These are phyloP conservation scores for Bocquillonia castaneifolia DNA, from an alignment of 441 rosid genomes.

Conservation along the genomic window DNA sequence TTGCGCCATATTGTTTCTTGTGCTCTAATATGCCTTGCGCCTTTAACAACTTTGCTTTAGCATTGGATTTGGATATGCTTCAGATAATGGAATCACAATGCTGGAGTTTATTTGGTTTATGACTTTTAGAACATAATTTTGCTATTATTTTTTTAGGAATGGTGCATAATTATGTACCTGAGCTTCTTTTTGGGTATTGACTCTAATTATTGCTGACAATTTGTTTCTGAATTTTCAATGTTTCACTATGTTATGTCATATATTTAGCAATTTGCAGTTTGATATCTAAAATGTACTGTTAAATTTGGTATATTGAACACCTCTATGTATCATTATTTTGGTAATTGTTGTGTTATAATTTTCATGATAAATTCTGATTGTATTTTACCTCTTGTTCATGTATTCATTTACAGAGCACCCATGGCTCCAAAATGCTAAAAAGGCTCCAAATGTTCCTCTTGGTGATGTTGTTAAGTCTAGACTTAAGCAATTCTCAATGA, in stretches of 20 bases:
- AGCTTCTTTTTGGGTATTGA: neutral
- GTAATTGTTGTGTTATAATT: conserved; percentile 1
- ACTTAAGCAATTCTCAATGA: conserved; percentile 94
- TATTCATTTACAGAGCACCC: conserved; percentile 62
- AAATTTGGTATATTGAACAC: neutral
- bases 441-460: conserved; percentile 93
- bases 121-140: neutral
- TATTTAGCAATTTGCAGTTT: neutral
- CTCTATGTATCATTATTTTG: neutral
- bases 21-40: too few species aligned
- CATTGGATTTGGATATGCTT: neutral
- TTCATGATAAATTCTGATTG: conserved; percentile 10
- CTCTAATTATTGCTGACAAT: neutral
- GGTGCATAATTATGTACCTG: neutral
- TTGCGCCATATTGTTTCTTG: too few species aligned
- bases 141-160: neutral
- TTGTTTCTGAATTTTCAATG: neutral
- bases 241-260: neutral
- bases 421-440: conserved; percentile 97
- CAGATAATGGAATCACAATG: neutral
- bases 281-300: neutral
- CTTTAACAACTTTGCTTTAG: too few species aligned
- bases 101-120: neutral
- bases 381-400: conserved; percentile 18
- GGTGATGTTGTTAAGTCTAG: conserved; percentile 96